These are phyloP conservation scores for Magnolia sinica DNA, from an alignment of 164 flowering plant genomes.

Conservation along the genomic window DNA sequence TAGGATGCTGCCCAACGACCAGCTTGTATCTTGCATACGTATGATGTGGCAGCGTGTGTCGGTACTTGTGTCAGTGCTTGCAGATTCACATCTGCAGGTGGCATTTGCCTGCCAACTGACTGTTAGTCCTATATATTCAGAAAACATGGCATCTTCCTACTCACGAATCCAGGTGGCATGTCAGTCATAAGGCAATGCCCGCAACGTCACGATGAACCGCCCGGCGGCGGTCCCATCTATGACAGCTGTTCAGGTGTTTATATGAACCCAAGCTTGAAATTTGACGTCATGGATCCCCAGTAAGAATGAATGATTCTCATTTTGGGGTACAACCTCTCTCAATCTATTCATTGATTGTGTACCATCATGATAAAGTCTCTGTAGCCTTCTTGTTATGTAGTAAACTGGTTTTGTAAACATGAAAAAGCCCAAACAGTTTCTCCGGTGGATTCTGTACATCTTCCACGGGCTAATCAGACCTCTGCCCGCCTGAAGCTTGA, in stretches of 20 bases:
- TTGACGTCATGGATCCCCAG: too few species aligned
- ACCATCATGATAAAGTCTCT: neutral
- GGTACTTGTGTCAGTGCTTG: too few species aligned
- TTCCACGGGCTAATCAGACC: too few species aligned
- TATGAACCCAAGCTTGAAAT: conserved; percentile 64
- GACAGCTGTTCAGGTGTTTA: conserved; percentile 86
- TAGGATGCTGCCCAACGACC: too few species aligned
- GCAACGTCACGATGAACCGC: conserved; percentile 71
- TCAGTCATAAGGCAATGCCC: conserved; percentile 74
- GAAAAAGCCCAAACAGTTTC: too few species aligned
- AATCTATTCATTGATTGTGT: too few species aligned
- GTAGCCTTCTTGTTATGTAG: neutral
- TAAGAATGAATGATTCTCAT: too few species aligned
- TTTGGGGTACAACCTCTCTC: too few species aligned
- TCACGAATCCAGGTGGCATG: conserved; percentile 92
- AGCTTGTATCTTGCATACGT: too few species aligned
- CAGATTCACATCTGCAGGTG: neutral
- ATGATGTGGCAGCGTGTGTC: too few species aligned
- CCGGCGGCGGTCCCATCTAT: conserved; percentile 89
- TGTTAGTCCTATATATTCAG: conserved; percentile 28
- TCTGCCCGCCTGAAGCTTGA: too few species aligned
- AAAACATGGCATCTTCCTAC: conserved; percentile 79
- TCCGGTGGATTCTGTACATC: too few species aligned
- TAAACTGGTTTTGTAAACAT: neutral
- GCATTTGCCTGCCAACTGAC: neutral